Evolutionary conservation across 306 rosid genomes (phyloP).

Genomic region (Astragalus glycyphyllos): DNA sequence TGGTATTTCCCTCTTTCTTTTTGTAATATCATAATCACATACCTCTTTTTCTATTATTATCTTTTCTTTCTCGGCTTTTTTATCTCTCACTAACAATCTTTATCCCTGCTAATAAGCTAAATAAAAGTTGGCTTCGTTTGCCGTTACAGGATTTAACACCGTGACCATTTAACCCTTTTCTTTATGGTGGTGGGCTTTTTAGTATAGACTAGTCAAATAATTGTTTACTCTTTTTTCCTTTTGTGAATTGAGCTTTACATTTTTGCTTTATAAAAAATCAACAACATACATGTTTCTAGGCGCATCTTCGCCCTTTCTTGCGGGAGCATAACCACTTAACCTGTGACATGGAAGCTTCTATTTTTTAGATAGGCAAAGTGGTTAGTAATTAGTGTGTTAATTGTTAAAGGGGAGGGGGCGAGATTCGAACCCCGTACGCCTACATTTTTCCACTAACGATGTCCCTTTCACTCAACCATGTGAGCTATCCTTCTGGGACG

Average conservation of each 20-base stretch:
- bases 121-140: neutral
- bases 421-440: too few relatives aligned
- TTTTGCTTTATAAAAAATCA: conserved; percentile 57
- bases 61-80: neutral
- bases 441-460: too few relatives aligned
- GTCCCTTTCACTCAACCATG: too few relatives aligned
- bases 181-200: conserved; percentile 30
- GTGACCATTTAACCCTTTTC: conserved; percentile 31
- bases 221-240: conserved; percentile 14
- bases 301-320: conserved; percentile 21
- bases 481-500: too few relatives aligned
- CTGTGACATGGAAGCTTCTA: conserved; percentile 45
- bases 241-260: conserved; percentile 35
- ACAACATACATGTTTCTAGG: conserved; percentile 35
- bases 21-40: too few relatives aligned
- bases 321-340: conserved; percentile 1
- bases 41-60: too few relatives aligned
- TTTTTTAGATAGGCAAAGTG: too few relatives aligned
- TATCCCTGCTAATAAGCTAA: too few relatives aligned
- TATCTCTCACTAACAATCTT: neutral
- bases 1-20: too few relatives aligned
- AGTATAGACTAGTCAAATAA: conserved; percentile 40
- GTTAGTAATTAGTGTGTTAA: too few relatives aligned
- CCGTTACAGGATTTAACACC: conserved; percentile 12
- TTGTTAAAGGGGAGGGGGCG: too few relatives aligned